These are phyloP conservation scores for Paraphaeosphaeria sporulosa DNA, from an alignment of 2,329 filamentous ascomycete genomes.

Conservation along the genomic window DNA sequence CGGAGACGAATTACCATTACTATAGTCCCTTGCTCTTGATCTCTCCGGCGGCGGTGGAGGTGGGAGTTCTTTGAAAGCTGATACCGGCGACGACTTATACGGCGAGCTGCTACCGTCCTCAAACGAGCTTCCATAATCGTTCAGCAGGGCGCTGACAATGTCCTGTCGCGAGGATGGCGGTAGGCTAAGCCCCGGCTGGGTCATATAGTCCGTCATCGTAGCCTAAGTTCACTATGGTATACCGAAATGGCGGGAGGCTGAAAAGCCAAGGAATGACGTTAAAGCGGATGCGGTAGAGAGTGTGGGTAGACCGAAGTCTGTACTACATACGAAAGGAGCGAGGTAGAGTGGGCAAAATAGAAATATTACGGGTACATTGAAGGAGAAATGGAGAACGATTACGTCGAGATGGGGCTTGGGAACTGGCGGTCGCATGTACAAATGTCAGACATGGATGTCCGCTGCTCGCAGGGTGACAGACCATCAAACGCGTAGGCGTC, in stretches of 20 bases:
- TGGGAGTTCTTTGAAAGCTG: conserved; percentile 41
- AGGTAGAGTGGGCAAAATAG: conserved; percentile 23
- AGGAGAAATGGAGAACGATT: conserved; percentile 27
- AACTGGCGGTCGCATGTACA: conserved; percentile 43
- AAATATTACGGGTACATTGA: conserved; percentile 32
- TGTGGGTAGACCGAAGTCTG: conserved; percentile 17
- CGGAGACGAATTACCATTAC: conserved; percentile 35
- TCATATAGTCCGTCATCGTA: conserved; percentile 38
- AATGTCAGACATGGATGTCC: conserved; percentile 37
- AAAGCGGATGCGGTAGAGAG: conserved; percentile 22
- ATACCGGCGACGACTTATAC: conserved; percentile 31
- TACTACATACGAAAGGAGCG: conserved; percentile 22
- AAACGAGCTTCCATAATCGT: conserved; percentile 47
- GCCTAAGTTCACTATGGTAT: not conserved
- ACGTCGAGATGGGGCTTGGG: conserved; percentile 33
- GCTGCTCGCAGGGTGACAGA: conserved; percentile 29
- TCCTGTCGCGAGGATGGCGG: conserved; percentile 45
- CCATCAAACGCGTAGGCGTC: conserved; percentile 49
- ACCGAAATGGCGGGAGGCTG: not conserved
- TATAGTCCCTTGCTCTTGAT: conserved; percentile 22
- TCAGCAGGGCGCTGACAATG: conserved; percentile 48
- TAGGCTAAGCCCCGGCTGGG: conserved; percentile 31
- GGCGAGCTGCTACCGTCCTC: conserved; percentile 31
- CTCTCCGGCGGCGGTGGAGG: conserved; percentile 36
- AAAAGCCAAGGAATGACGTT: conserved; percentile 16